phyloP scores from a whole-genome alignment of 768 basidiomycete species.

The Macrolepiota albuminosa region DNA sequence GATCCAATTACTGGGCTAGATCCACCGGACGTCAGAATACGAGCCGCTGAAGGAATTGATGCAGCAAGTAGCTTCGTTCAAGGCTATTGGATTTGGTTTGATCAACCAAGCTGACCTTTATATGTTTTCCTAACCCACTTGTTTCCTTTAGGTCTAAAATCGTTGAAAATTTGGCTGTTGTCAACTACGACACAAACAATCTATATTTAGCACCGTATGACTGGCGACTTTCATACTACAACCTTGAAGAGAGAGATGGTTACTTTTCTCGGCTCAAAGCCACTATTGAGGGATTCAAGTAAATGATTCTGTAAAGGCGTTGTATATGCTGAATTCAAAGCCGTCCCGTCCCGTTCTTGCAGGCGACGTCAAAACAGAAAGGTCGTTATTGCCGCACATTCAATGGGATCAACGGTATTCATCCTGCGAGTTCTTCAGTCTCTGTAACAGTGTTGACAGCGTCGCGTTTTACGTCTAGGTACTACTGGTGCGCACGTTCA shows the following conservation, averaged over 20 bases:
- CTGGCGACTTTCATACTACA: conserved; percentile 85
- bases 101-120: neutral
- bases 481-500: conserved; percentile 39
- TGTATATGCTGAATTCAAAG: neutral
- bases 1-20: conserved; percentile 92
- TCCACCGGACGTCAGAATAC: conserved; percentile 76
- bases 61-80: conserved; percentile 83
- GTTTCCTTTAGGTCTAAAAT: conserved; percentile 68
- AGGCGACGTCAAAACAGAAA: conserved; percentile 72
- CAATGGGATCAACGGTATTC: conserved; percentile 79
- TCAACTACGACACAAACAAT: conserved; percentile 92
- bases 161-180: conserved; percentile 88
- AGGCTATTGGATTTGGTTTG: conserved; percentile 93
- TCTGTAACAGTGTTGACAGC: neutral
- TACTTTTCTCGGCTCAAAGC: conserved; percentile 83
- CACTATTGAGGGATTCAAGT: conserved; percentile 79
- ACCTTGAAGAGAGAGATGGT: conserved; percentile 87
- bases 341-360: neutral
- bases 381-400: conserved; percentile 80
- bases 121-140: neutral
- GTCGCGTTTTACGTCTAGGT: conserved; percentile 25
- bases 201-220: conserved; percentile 83
- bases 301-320: conserved; percentile 14
- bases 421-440: neutral
- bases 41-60: conserved; percentile 90